phyloP scores from a whole-genome alignment of 495 filamentous ascomycete species.

The Penicillium herquei region DNA sequence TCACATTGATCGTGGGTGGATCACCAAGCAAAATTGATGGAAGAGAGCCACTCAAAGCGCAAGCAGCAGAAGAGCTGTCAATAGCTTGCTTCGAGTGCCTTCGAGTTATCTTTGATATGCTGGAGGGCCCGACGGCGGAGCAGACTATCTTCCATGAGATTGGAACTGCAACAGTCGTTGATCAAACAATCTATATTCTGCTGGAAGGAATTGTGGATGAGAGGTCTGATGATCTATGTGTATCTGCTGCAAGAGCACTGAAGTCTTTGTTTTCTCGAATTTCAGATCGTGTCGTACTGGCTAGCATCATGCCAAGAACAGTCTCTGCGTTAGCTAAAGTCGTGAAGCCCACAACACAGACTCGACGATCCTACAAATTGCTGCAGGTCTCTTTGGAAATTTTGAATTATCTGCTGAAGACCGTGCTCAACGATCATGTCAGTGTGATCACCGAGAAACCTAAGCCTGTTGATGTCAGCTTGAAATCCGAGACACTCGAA shows the following conservation, averaged over 20 bases:
- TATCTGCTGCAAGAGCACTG: constrained; percentile 65
- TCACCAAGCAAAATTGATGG: constrained; percentile 49
- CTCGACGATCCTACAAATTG: constrained; percentile 62
- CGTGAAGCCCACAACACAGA: constrained; percentile 63
- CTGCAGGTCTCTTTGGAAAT: constrained; percentile 60
- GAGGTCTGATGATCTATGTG: constrained; percentile 59
- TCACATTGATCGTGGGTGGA: constrained; percentile 79
- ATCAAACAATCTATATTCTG: constrained; percentile 77
- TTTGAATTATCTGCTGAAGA: constrained; percentile 58
- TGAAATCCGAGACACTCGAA: constrained; percentile 29
- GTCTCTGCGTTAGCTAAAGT: constrained; percentile 78
- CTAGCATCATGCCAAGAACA: constrained; percentile 84
- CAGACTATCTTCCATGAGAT: constrained; percentile 57
- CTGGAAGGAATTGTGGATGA: constrained; percentile 67
- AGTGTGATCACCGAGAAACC: constrained; percentile 12
- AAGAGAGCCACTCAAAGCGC: constrained; percentile 30
- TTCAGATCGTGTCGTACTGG: constrained; percentile 67
- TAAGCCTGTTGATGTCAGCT: constrained; percentile 23
- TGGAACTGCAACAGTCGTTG: constrained; percentile 64
- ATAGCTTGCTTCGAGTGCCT: constrained; percentile 61
- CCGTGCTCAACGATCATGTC: constrained; percentile 60
- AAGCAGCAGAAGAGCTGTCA: constrained; percentile 65
- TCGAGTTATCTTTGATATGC: constrained; percentile 46
- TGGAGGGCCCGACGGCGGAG: constrained; percentile 44
- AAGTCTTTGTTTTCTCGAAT: constrained; percentile 60